Base-by-base conservation (phyloP, 768 basidiomycete species). In the Hemileccinum rubropunctum region DNA sequence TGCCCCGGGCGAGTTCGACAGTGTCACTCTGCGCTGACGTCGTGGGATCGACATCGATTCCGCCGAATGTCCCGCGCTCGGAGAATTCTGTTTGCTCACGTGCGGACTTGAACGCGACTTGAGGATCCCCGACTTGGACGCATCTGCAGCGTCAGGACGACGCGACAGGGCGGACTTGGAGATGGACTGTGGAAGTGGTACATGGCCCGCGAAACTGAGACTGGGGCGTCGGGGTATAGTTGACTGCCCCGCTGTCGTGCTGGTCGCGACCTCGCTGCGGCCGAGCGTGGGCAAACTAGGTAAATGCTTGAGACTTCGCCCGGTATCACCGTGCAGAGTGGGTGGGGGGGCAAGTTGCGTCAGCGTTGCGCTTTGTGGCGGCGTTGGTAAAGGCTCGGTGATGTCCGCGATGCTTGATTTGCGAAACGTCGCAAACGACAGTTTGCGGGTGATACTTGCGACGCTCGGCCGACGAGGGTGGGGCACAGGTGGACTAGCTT, bases 361-460 rank as follows among this genome's bases (percentile, higher is more conserved):
- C 7, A 48, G 8, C 8, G 26, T 56, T 21, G 56, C 30, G 18
- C 54, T 59, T 7, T 17, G 51, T 11, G 66, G 58, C 3, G 46
- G 57, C 17, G 58, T 50, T 12, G 59, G 62, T 18, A 59, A 33
- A 23, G 56, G 54, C 33, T 64, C 49, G 13, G 21, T 43, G 43
- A 61, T 46, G n/a, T 64, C 66, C 17, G 52, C 37, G 18, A 58
- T 14, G 10, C 65, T 68, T 2, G 57, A 58, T 46, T 55, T 54
- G 18, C 67, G 67, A 27, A 66, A 66, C 20, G 56, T 58, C n/a
- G 57, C 60, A 37, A 68, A 66, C 11, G 65, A 68, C 14, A 68
- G 34, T 45, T 66, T 68, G n/a, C 61, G 66, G 3, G 65, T 66
- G 37, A 66, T 65, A 26, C 61, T 68, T 32, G 56, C 66, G 10